phyloP scores from a whole-genome alignment of 805 yeast species.

The Ogataea methanolica region DNA sequence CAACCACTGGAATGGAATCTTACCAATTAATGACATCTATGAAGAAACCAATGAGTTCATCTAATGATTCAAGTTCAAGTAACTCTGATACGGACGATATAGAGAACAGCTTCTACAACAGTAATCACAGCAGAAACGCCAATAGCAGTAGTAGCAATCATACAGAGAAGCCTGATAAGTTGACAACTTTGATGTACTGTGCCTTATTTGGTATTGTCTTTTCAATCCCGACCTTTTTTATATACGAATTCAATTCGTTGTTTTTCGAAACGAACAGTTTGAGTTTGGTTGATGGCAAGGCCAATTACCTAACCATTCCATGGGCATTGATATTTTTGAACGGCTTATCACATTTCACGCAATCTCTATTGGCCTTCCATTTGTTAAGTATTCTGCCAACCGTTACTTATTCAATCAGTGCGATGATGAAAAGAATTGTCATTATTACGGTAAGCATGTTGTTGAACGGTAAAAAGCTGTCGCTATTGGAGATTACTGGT shows the following conservation, averaged over 20 bases:
- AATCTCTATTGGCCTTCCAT: slow-evolving; percentile 77
- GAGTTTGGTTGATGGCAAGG: slow-evolving; percentile 12
- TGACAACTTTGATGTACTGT: slow-evolving; percentile 77
- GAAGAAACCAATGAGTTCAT: too few species aligned
- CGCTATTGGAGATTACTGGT: slow-evolving; percentile 45
- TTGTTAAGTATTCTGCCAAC: slow-evolving; percentile 78
- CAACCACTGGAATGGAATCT: too few species aligned
- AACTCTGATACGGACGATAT: too few species aligned
- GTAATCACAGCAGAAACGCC: not conserved
- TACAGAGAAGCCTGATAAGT: slow-evolving; percentile 60
- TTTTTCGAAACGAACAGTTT: slow-evolving; percentile 2
- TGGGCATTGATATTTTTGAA: slow-evolving; percentile 50
- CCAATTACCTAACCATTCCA: slow-evolving; percentile 31
- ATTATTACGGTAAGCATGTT: slow-evolving; percentile 75
- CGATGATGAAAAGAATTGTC: slow-evolving; percentile 83
- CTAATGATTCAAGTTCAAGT: too few species aligned
- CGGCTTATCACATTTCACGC: slow-evolving; percentile 74
- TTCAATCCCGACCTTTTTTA: slow-evolving; percentile 70
- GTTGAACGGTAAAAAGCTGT: slow-evolving; percentile 48
- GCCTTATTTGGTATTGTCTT: slow-evolving; percentile 66
- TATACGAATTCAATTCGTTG: slow-evolving; percentile 48
- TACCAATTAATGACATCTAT: too few species aligned
- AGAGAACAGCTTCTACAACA: not conserved
- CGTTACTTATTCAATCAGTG: slow-evolving; percentile 80
- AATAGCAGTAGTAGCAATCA: slow-evolving; percentile 1